phyloP scores from a whole-genome alignment of 352 stramenopile genomes.

The Pythium aristosporum region DNA sequence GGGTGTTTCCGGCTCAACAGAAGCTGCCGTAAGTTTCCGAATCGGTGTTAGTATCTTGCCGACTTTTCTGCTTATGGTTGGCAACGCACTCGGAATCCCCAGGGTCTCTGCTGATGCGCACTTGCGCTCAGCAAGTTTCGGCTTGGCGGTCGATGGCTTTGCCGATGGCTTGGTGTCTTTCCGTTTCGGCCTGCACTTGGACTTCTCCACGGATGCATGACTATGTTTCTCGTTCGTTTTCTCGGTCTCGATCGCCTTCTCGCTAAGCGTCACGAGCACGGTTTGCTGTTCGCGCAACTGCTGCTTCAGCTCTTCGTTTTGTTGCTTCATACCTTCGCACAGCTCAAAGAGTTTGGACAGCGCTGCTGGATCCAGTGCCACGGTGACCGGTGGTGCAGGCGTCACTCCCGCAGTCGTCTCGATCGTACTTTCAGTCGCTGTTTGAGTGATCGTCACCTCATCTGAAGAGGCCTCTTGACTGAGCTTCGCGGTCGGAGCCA shows the following conservation, averaged over 20 bases:
- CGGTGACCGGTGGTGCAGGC: background rate
- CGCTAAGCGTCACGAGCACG: conserved; percentile 35
- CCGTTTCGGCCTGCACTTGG: background rate
- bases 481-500: background rate
- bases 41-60: background rate
- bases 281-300: conserved; percentile 46
- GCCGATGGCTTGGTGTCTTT: background rate
- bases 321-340: conserved; percentile 52
- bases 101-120: background rate
- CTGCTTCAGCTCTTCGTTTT: conserved; percentile 59
- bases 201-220: background rate
- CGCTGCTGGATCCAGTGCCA: conserved; percentile 25
- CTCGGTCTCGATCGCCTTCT: background rate
- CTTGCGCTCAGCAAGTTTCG: background rate
- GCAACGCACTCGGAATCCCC: background rate
- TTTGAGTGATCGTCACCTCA: background rate
- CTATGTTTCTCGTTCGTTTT: background rate
- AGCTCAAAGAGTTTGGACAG: conserved; percentile 53
- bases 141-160: background rate
- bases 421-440: background rate
- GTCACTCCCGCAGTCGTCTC: background rate
- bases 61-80: background rate
- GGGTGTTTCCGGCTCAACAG: background rate
- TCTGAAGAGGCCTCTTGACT: background rate
- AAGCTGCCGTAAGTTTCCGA: background rate